Base-by-base conservation (phyloP, 1,284 basidiomycete species). In the Fomitopsis palustris region DNA sequence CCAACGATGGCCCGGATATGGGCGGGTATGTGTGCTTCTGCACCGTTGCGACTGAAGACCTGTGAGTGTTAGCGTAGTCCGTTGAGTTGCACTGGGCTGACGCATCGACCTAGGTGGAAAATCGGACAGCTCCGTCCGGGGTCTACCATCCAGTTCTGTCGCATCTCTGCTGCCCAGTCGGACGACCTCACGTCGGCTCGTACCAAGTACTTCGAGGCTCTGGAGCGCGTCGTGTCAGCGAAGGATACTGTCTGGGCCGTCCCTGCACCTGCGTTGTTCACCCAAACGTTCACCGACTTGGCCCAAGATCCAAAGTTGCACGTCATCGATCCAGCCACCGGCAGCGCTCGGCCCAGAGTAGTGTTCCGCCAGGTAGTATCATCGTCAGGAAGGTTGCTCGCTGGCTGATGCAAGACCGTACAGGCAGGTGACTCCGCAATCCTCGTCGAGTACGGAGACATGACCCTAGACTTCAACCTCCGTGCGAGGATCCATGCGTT, bases 1-100 rank as follows among this genome's bases (percentile, higher is more conserved):
- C 81, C 0, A 77, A 80, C 31, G 88, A 88, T 65, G 84, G 83
- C 0, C 87, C 85, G 0, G 82, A 85, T 67, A 84, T 86, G 84
- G 84, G 85, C 14, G 85, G 85, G 4, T 86, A 86, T 60, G 63
- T 83, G 4, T 85, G 83, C 64, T 60, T 80, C n/a, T 82, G 81
- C 60, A 83, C 82, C 0, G 74, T 86, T 8, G 77, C 78, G 1
- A 76, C 77, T 4, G 77, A 75, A 2, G 84, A 86, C 14, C 64
- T 80, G 84, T 84, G 61, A 58, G 80, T 73, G 3, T 16, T 5
- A 23, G 25, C 21, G 54, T 4, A 17, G 21, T 4, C 0, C 21
- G 29, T 23, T 54, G 19, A 19, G 41, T 8, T 25, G 8, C n/a
- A n/a, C n/a, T n/a, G n/a, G n/a, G 45, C 35, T 4, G 19, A 27